Evolutionary conservation across 2,329 filamentous ascomycete species (phyloP), one percentile per base, ranked within the genome.

Genomic region (Colletotrichum australisinense): DNA sequence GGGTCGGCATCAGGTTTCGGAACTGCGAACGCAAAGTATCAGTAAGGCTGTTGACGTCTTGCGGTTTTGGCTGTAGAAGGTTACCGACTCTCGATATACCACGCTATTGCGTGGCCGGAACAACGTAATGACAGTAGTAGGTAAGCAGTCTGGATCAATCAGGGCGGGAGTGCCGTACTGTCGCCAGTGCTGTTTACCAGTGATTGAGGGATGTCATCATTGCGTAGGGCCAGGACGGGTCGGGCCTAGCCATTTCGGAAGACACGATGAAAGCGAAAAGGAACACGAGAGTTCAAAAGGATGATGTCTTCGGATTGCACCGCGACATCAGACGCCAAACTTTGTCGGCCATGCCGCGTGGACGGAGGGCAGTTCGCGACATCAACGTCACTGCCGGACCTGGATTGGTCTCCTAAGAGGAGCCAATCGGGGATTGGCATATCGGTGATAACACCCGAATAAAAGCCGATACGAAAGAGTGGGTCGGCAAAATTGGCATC

Each of bases 401-500:
- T 16, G 46, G 60, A 57, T 56, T 38, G 35, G 42, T 14, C 28
- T 24, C 14, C 3, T 8, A 7, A 11, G 11, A 14, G 5, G 22
- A 63, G 49, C 69, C 64, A 72, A 72, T 72, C 57, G 65, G 64
- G 62, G 38, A 8, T 12, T 28, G 49, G 19, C 24, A 57, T 30
- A 3, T n/a, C 9, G 19, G 3, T 22, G 16, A n/a, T 38, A 52
- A 53, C 42, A 58, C 28, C 69, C 69, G 69, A 69, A 52, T 6
- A 57, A 69, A 63, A 53, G 22, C 69, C 69, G 69, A 26, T 12
- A 35, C 22, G 35, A 1, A 53, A 42, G 14, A 11, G 22, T 14
- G 28, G 30, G 58, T 14, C 22, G 4, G 8, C 1, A 7, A 24
- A 42, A 11, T 35, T 52, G 35, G 19, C n/a, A 57, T 42, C 14